These are phyloP conservation scores for Bolboschoenoplectus hybrid DNA, from an alignment of 202 grass and related monocot genomes.

Conservation along the genomic window DNA sequence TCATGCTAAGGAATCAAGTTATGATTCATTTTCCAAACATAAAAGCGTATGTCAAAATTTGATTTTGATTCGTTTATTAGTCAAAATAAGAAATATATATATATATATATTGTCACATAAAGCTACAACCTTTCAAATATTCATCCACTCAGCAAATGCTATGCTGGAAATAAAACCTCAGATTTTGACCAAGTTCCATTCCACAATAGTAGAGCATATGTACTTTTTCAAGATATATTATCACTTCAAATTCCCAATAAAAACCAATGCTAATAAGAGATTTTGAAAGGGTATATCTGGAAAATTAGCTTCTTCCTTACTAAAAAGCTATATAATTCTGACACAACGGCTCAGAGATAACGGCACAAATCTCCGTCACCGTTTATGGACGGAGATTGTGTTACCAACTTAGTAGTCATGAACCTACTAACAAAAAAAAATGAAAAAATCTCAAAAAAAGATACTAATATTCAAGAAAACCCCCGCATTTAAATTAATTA, in stretches of 20 bases:
- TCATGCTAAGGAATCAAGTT: not conserved
- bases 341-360: conserved; percentile 38
- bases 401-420: conserved; percentile 14
- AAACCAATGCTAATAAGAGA: not conserved
- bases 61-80: not conserved
- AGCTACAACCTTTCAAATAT: not conserved
- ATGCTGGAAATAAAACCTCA: not conserved
- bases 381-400: conserved; percentile 47
- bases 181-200: not conserved
- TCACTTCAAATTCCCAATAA: not conserved
- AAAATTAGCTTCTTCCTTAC: conserved; percentile 30
- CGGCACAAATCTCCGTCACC: conserved; percentile 41
- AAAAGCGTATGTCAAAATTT: not conserved
- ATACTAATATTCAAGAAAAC: conserved; percentile 42
- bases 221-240: not conserved
- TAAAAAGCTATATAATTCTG: conserved; percentile 23
- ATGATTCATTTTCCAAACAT: conserved; percentile 24
- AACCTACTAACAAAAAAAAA: conserved; percentile 7
- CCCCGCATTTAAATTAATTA: conserved; percentile 32
- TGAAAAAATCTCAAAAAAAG: conserved; percentile 17
- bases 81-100: not conserved
- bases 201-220: no score
- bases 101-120: not conserved
- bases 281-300: not conserved
- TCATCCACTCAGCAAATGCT: not conserved